Evolutionary conservation across 768 basidiomycete genomes (phyloP).

Genomic region (Agrocybe pediades): DNA sequence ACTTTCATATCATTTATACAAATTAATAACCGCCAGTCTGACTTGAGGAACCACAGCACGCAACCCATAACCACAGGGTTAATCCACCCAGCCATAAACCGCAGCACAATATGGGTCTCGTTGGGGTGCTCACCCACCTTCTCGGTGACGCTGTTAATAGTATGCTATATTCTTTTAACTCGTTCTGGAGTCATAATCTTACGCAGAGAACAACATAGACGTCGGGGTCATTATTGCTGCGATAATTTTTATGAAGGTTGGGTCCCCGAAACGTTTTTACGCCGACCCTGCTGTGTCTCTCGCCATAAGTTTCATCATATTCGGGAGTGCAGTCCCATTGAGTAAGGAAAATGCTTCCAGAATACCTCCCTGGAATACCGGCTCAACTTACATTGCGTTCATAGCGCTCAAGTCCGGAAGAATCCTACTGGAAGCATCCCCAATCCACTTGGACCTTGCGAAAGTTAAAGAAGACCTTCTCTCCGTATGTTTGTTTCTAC

Average conservation of each 20-base stretch:
- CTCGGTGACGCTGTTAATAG: slow-evolving; percentile 57
- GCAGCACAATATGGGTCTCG: slow-evolving; percentile 45
- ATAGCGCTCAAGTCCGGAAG: slow-evolving; percentile 48
- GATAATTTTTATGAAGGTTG: slow-evolving; percentile 48
- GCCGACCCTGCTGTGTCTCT: slow-evolving; percentile 56
- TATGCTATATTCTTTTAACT: slow-evolving; percentile 24
- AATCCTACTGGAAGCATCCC: slow-evolving; percentile 54
- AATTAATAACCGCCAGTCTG: background rate
- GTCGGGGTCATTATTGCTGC: slow-evolving; percentile 56
- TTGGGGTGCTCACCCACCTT: slow-evolving; percentile 53
- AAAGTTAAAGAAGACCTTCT: slow-evolving; percentile 51
- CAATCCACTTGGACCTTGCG: slow-evolving; percentile 48
- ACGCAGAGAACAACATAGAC: slow-evolving; percentile 31
- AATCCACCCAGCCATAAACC: slow-evolving; percentile 34
- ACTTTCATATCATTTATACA: background rate
- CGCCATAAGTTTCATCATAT: slow-evolving; percentile 53
- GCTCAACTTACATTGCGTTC: slow-evolving; percentile 1
- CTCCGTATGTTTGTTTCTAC: slow-evolving; percentile 32
- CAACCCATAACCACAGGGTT: slow-evolving; percentile 48
- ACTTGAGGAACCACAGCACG: slow-evolving; percentile 36
- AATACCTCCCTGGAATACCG: background rate
- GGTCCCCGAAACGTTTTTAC: slow-evolving; percentile 48
- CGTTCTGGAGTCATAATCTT: slow-evolving; percentile 1
- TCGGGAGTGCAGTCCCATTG: slow-evolving; percentile 51
- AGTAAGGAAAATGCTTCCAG: slow-evolving; percentile 31